phyloP scores from a whole-genome alignment of 1,139 yeast species.

The Diutina rugosa region DNA sequence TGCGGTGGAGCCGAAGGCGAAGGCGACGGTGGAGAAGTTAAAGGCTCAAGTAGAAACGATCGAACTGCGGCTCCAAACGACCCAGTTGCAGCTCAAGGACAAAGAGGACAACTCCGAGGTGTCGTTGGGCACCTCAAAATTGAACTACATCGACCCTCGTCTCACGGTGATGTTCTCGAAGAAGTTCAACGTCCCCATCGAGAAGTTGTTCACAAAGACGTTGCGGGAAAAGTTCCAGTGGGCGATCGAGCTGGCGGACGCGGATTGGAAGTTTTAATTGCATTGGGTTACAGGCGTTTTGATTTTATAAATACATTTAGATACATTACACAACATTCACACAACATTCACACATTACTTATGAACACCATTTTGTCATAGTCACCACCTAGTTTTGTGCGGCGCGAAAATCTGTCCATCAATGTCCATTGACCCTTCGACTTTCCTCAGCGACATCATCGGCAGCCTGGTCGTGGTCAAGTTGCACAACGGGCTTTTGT shows the following conservation, averaged over 20 bases:
- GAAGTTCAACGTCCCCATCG: conserved; percentile 79
- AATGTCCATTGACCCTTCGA: conserved; percentile 43
- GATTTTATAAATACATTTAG: background rate
- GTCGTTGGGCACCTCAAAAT: conserved; percentile 84
- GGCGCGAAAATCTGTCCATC: background rate
- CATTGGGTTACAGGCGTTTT: background rate
- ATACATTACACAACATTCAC: too few species aligned
- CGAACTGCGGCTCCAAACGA: conserved; percentile 58
- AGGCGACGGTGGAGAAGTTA: conserved; percentile 57
- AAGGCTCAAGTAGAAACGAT: conserved; percentile 59
- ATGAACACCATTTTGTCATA: too few species aligned
- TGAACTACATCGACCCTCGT: conserved; percentile 92
- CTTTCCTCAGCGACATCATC: conserved; percentile 65
- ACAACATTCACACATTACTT: too few species aligned
- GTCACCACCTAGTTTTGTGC: background rate
- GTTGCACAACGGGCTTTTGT: conserved; percentile 77
- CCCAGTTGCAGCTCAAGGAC: conserved; percentile 69
- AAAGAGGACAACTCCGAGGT: conserved; percentile 92
- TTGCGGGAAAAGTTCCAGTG: conserved; percentile 85
- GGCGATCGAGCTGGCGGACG: conserved; percentile 91
- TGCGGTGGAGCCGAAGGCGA: conserved; percentile 41
- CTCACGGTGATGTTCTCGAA: conserved; percentile 83
- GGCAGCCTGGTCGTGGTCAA: conserved; percentile 76
- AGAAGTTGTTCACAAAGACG: conserved; percentile 82
- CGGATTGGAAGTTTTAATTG: conserved; percentile 64